Conservation (phyloP, 257 asterid genomes). For the Jaltomata sinuosa region DNA sequence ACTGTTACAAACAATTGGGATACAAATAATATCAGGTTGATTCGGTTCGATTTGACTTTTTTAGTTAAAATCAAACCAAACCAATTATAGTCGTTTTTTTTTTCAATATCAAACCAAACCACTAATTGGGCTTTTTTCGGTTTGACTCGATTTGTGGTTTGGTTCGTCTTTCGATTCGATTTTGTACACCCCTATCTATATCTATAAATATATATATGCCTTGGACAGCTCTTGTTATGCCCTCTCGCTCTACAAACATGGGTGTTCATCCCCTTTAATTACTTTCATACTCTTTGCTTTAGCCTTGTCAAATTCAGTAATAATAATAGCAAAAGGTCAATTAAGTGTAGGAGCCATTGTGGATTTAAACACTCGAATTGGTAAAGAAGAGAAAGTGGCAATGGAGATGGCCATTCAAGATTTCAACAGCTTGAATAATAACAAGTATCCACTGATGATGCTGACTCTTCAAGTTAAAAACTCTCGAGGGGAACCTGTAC, state of each 20-base stretch:
- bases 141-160: too few species aligned
- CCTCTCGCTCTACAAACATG: background rate
- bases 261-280: background rate
- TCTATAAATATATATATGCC: too few species aligned
- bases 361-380: conserved; percentile 13
- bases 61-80: too few species aligned
- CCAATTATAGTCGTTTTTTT: too few species aligned
- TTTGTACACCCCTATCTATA: too few species aligned
- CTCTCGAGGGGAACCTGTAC: conserved; percentile 16
- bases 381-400: conserved; percentile 22
- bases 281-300: background rate
- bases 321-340: background rate
- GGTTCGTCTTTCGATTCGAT: too few species aligned
- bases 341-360: conserved; percentile 21
- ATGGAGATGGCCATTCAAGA: conserved; percentile 27
- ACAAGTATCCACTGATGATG: background rate
- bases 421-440: background rate
- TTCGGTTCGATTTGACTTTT: too few species aligned
- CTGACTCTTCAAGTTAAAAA: conserved; percentile 1
- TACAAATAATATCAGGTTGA: too few species aligned
- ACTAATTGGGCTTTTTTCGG: too few species aligned
- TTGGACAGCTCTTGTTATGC: too few species aligned
- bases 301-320: background rate
- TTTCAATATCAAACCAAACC: too few species aligned
- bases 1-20: too few species aligned